phyloP scores from a whole-genome alignment of 345 rosid genomes.

The Trapa incisa region DNA sequence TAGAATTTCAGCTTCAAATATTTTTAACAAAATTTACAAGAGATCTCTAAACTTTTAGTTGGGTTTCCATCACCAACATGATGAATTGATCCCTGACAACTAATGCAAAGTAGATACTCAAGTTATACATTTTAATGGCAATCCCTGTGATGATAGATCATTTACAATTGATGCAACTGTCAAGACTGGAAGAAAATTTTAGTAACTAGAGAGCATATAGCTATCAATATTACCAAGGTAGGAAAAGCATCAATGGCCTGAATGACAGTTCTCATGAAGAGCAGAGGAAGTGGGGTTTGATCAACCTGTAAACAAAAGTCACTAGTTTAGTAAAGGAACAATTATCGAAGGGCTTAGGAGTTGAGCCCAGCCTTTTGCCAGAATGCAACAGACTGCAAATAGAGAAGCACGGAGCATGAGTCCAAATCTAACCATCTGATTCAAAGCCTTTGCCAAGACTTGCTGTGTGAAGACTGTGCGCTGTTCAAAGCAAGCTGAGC shows the following conservation, averaged over 20 bases:
- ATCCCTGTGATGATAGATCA: neutral
- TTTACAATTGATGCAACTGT: neutral
- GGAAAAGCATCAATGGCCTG: slow-evolving; percentile 97
- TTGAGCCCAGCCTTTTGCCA: neutral
- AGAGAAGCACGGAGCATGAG: neutral
- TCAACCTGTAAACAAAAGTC: slow-evolving; percentile 60
- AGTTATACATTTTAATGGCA: neutral
- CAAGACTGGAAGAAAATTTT: neutral
- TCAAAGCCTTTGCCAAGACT: slow-evolving; percentile 88
- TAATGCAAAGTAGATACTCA: neutral
- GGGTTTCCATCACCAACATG: neutral
- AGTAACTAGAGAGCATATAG: neutral
- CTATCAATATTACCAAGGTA: slow-evolving; percentile 43
- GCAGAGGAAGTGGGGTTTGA: slow-evolving; percentile 75
- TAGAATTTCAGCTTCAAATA: neutral
- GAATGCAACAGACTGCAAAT: neutral
- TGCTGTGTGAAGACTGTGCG: slow-evolving; percentile 94
- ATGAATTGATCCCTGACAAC: neutral
- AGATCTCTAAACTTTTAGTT: neutral
- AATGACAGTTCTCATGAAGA: slow-evolving; percentile 97
- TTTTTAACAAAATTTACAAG: neutral
- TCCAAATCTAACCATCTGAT: slow-evolving; percentile 51
- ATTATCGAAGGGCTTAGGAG: neutral
- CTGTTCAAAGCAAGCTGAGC: slow-evolving; percentile 95
- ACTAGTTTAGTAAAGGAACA: neutral